Conservation (phyloP, 768 basidiomycete genomes). For the Leccinellum luteum region DNA sequence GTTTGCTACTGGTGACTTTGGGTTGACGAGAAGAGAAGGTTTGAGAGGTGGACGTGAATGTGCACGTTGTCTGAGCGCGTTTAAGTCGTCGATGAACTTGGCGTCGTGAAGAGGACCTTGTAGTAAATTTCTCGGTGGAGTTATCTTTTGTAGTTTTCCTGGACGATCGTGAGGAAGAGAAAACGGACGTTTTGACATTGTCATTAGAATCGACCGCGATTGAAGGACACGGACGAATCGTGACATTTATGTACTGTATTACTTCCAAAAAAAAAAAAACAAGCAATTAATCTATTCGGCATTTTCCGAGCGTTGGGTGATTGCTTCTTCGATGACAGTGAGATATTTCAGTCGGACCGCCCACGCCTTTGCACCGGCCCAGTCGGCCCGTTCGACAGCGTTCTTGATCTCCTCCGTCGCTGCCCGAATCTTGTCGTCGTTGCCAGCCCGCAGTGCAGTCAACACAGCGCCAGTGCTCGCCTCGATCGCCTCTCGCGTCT, state of each 20-base stretch:
- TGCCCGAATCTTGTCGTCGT: conserved; percentile 48
- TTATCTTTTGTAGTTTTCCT: conserved; percentile 13
- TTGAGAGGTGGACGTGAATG: conserved; percentile 23
- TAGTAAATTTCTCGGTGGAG: not conserved
- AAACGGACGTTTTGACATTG: conserved; percentile 15
- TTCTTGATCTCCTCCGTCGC: conserved; percentile 46
- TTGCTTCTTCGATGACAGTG: conserved; percentile 50
- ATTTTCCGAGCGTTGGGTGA: conserved; percentile 20
- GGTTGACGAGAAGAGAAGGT: conserved; percentile 37
- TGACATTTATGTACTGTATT: not conserved
- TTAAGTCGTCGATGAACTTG: conserved; percentile 29
- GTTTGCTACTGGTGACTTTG: conserved; percentile 53
- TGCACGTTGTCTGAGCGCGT: conserved; percentile 11
- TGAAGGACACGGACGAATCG: not conserved
- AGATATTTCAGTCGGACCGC: conserved; percentile 76
- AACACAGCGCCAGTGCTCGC: conserved; percentile 49
- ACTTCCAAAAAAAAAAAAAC: not conserved
- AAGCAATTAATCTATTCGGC: conserved; percentile 1
- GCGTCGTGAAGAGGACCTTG: conserved; percentile 38
- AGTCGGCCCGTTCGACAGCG: conserved; percentile 51
- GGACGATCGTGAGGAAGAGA: conserved; percentile 9
- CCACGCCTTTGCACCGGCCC: conserved; percentile 53
- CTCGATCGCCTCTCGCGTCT: conserved; percentile 74
- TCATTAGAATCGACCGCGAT: not conserved
- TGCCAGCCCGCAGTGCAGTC: conserved; percentile 48